Conservation (phyloP, 768 basidiomycete genomes). For the Hygrophorus pudorinus region DNA sequence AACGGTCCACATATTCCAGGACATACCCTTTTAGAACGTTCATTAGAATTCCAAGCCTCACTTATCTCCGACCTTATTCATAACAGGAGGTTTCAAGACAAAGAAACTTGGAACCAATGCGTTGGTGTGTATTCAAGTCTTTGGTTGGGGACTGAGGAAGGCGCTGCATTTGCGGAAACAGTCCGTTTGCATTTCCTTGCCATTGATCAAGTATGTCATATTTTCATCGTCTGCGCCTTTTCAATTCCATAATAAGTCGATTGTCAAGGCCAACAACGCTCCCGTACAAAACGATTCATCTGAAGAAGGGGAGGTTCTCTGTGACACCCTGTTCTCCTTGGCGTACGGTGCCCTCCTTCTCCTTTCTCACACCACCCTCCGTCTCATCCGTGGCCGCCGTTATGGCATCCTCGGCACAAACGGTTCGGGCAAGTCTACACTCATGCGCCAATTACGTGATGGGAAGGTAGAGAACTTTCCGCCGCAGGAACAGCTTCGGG, state of each 20-base stretch:
- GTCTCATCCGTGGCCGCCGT: conserved; percentile 80
- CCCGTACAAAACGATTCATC: conserved; percentile 29
- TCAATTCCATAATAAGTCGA: conserved; percentile 1
- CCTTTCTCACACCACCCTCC: conserved; percentile 87
- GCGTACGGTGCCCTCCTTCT: conserved; percentile 93
- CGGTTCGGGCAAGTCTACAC: conserved; percentile 91
- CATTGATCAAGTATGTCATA: conserved; percentile 51
- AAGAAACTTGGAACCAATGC: conserved; percentile 54
- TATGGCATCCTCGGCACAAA: conserved; percentile 97
- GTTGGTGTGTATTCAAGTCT: conserved; percentile 60
- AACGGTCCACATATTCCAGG: conserved; percentile 45
- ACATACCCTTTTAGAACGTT: conserved; percentile 45
- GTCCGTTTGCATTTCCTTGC: conserved; percentile 67
- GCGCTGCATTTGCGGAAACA: conserved; percentile 44
- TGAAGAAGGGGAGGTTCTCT: conserved; percentile 78
- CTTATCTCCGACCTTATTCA: conserved; percentile 72
- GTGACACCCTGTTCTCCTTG: conserved; percentile 90
- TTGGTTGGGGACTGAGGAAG: conserved; percentile 53
- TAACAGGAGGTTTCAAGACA: conserved; percentile 43
- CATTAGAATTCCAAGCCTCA: conserved; percentile 63
- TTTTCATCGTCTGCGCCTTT: conserved; percentile 3
- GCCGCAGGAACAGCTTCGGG: conserved; percentile 72
- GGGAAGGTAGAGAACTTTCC: conserved; percentile 97
- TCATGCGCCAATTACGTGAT: conserved; percentile 91
- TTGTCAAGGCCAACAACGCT: conserved; percentile 47